These are phyloP conservation scores for Lachnellula suecica DNA, from an alignment of 2,329 filamentous ascomycete species.

Conservation along the genomic window DNA sequence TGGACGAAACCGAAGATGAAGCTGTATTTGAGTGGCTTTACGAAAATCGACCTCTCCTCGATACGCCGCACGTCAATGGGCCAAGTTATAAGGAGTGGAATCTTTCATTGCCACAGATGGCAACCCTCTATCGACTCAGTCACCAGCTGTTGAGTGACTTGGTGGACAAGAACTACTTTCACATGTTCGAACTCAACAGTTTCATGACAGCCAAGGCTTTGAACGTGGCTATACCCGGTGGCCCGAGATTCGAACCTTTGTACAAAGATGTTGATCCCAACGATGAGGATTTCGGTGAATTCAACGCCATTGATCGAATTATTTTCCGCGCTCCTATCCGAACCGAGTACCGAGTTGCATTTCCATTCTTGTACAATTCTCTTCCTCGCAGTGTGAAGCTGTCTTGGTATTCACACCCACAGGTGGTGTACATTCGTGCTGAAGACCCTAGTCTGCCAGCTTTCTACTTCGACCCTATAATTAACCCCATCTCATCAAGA, in stretches of 20 bases:
- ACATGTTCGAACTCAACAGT: conserved; percentile 93
- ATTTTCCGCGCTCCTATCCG: conserved; percentile 95
- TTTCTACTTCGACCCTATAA: conserved; percentile 96
- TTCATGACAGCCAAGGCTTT: conserved; percentile 95
- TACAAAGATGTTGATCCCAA: conserved; percentile 99
- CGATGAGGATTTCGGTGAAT: conserved; percentile 98
- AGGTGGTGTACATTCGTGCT: conserved; percentile 84
- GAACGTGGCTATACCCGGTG: conserved; percentile 96
- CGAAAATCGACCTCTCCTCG: conserved; percentile 84
- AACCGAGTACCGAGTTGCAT: conserved; percentile 93
- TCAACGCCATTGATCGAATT: conserved; percentile 98
- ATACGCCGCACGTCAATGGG: conserved; percentile 92
- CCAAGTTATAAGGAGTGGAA: conserved; percentile 98
- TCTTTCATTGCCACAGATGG: conserved; percentile 90
- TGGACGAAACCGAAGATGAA: conserved; percentile 89
- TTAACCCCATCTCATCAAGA: conserved; percentile 95
- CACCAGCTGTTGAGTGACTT: conserved; percentile 88
- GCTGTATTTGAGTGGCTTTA: conserved; percentile 98
- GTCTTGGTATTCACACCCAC: conserved; percentile 91
- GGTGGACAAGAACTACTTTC: conserved; percentile 95
- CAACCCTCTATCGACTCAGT: conserved; percentile 87
- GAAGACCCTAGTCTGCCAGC: conserved; percentile 89
- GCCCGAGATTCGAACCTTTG: conserved; percentile 91
- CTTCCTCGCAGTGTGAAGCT: conserved; percentile 91
- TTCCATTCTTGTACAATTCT: conserved; percentile 94